Evolutionary conservation across 1,284 basidiomycete genomes (phyloP).

Genomic region (Caloboletus inedulis): DNA sequence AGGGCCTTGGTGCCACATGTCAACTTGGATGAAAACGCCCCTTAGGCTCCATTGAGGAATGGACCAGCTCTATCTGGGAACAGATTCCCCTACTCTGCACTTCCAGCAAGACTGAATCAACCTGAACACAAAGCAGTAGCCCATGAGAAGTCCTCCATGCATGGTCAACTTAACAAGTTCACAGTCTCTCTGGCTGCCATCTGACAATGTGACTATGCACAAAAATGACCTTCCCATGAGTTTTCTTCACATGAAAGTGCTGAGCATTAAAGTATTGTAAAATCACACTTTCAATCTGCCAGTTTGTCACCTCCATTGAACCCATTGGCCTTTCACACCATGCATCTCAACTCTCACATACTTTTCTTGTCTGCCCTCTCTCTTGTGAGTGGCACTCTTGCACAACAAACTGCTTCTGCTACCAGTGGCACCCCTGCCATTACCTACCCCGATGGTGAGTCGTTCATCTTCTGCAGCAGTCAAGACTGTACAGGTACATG

Average conservation of each 20-base stretch:
- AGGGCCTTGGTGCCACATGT: too few species aligned
- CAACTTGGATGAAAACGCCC: too few species aligned
- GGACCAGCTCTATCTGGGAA: too few species aligned
- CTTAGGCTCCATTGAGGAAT: too few species aligned
- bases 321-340: neutral
- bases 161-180: too few species aligned
- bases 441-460: neutral
- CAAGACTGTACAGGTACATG: neutral
- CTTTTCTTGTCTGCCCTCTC: neutral
- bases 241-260: neutral
- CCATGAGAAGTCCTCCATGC: too few species aligned
- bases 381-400: neutral
- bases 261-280: neutral
- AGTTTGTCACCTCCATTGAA: too few species aligned
- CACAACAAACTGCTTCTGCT: neutral
- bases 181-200: neutral
- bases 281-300: neutral
- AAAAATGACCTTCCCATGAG: neutral
- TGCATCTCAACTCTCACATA: neutral
- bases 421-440: neutral
- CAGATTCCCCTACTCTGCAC: too few species aligned
- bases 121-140: too few species aligned
- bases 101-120: too few species aligned
- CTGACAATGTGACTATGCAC: neutral
- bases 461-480: neutral